Conservation (phyloP, 2,329 filamentous ascomycete genomes). For the Pezicula neosporulosa region DNA sequence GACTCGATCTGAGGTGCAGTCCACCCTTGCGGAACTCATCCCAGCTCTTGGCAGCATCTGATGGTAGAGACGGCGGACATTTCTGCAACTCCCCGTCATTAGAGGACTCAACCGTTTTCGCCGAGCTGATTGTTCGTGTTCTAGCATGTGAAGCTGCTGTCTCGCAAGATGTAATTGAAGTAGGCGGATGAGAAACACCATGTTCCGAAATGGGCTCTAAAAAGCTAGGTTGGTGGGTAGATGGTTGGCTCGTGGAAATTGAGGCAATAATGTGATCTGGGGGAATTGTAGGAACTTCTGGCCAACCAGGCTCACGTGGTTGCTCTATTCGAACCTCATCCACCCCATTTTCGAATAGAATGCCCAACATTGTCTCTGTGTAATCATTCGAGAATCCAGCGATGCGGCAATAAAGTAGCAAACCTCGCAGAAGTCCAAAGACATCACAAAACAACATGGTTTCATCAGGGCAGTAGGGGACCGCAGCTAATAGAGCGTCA, state of each 20-base stretch:
- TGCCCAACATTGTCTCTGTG: constrained; percentile 8
- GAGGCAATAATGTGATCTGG: neutral
- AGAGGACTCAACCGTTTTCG: too few species aligned
- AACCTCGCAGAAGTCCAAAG: constrained; percentile 11
- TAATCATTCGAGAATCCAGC: constrained; percentile 16
- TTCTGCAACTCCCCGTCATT: too few species aligned
- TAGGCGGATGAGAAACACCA: neutral
- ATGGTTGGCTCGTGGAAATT: neutral
- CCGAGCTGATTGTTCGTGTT: neutral
- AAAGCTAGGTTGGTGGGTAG: neutral
- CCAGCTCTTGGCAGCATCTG: too few species aligned
- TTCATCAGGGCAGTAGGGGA: constrained; percentile 13
- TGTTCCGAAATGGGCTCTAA: neutral
- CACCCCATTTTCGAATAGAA: constrained; percentile 10
- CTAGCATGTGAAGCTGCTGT: too few species aligned
- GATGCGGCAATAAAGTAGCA: constrained; percentile 10
- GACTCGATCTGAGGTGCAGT: too few species aligned
- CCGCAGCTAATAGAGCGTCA: neutral
- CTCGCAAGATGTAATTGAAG: neutral
- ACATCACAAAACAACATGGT: constrained; percentile 10
- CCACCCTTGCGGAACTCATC: too few species aligned
- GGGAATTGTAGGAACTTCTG: neutral
- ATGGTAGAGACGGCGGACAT: too few species aligned
- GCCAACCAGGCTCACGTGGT: constrained; percentile 9
- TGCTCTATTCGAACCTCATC: neutral